Conservation (phyloP, 768 basidiomycete species). For the Trametes meyenii region DNA sequence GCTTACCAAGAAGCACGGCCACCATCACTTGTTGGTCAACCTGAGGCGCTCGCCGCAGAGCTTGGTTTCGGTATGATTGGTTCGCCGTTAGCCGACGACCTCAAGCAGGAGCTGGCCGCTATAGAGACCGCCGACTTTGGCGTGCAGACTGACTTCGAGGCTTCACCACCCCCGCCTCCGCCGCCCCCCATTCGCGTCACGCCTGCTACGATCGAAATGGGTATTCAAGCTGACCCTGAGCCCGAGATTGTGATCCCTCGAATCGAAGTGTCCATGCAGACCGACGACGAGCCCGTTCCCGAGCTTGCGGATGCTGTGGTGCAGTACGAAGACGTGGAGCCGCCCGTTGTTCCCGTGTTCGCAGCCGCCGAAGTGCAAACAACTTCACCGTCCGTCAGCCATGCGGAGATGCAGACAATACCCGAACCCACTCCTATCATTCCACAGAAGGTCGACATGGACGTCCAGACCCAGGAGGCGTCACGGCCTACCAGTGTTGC, state of each 20-base stretch:
- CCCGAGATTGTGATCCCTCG: constrained; percentile 24
- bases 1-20: constrained; percentile 73
- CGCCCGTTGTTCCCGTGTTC: constrained; percentile 24
- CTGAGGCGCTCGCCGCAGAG: constrained; percentile 65
- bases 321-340: constrained; percentile 45
- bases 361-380: constrained; percentile 29
- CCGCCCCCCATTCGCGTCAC: constrained; percentile 32
- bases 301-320: constrained; percentile 50
- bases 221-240: constrained; percentile 38
- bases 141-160: constrained; percentile 67
- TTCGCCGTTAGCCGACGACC: constrained; percentile 42
- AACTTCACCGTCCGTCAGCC: constrained; percentile 8
- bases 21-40: constrained; percentile 68
- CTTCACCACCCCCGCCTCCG: constrained; percentile 29
- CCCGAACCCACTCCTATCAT: constrained; percentile 25
- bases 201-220: constrained; percentile 36
- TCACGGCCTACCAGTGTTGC: constrained; percentile 6
- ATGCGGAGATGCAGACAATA: constrained; percentile 38
- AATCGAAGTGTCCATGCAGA: constrained; percentile 37
- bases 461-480: constrained; percentile 28
- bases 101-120: constrained; percentile 38
- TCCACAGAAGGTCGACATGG: constrained; percentile 27
- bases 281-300: constrained; percentile 29
- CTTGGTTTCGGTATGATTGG: constrained; percentile 50
- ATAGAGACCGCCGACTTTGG: constrained; percentile 60